Percentiles rank a stretch among this genome's conserved stretches.
These are phyloP conservation scores for Basipetospora sp. DNA, from an alignment of 2,329 filamentous ascomycete species.

Conservation along the genomic window DNA sequence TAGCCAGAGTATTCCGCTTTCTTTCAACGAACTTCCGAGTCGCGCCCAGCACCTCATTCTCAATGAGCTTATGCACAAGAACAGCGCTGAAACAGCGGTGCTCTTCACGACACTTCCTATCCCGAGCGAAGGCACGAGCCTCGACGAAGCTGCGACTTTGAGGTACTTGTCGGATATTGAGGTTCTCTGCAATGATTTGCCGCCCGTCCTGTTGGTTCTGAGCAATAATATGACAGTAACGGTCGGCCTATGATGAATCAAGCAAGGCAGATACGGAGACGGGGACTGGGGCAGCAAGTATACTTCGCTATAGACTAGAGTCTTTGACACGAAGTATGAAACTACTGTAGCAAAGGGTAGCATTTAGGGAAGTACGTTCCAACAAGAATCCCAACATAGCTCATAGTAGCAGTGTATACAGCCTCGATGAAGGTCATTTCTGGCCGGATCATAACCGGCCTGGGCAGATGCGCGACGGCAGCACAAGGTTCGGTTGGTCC, in stretches of 20 bases:
- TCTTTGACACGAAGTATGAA: no score
- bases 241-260: constrained; percentile 46
- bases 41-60: constrained; percentile 74
- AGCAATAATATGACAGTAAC: constrained; percentile 86
- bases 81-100: constrained; percentile 58
- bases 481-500: no score
- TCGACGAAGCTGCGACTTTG: constrained; percentile 54
- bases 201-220: constrained; percentile 64
- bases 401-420: no score
- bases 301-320: no score
- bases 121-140: constrained; percentile 60
- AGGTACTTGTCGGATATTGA: constrained; percentile 66
- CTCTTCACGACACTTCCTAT: constrained; percentile 73
- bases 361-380: no score
- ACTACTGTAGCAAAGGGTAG: no score
- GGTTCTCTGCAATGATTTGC: constrained; percentile 60
- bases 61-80: constrained; percentile 63
- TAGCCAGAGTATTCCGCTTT: constrained; percentile 51
- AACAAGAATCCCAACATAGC: no score
- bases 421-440: no score
- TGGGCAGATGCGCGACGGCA: no score
- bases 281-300: no score
- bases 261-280: no score
- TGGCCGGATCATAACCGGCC: no score
- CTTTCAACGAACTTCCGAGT: constrained; percentile 75